These are phyloP conservation scores for Paraconiothyrium sp. DNA, from an alignment of 2,329 filamentous ascomycete species.

Conservation along the genomic window DNA sequence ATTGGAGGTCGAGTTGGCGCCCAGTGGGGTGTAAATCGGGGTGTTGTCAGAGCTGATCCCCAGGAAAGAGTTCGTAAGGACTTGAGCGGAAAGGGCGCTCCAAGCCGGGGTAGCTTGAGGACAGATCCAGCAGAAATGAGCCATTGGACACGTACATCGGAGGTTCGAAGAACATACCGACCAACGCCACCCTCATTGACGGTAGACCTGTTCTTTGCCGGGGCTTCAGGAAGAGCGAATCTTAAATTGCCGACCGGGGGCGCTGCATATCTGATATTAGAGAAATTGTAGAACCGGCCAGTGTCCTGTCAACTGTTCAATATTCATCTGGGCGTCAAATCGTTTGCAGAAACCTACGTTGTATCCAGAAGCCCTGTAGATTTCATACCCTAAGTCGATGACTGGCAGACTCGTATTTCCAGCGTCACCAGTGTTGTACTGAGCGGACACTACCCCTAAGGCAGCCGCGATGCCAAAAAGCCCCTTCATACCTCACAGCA, in stretches of 20 bases:
- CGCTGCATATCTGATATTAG: constrained; percentile 66
- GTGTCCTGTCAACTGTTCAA: constrained; percentile 40
- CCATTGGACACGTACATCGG: constrained; percentile 6
- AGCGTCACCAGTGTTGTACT: constrained; percentile 13
- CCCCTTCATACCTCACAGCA: constrained; percentile 30
- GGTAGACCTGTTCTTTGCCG: constrained; percentile 53
- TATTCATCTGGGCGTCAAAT: background rate
- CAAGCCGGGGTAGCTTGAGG: constrained; percentile 56
- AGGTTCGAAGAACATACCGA: constrained; percentile 31
- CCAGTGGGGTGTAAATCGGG: constrained; percentile 33
- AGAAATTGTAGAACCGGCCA: constrained; percentile 62
- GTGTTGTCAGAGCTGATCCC: constrained; percentile 42
- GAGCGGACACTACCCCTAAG: constrained; percentile 33
- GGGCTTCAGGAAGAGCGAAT: constrained; percentile 59
- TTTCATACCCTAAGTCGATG: constrained; percentile 64
- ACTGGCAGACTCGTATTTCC: constrained; percentile 48
- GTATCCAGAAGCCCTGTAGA: constrained; percentile 58
- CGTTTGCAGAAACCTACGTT: constrained; percentile 49
- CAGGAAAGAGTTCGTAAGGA: constrained; percentile 43
- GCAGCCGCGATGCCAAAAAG: constrained; percentile 32
- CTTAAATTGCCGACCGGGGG: constrained; percentile 62
- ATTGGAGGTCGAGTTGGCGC: constrained; percentile 37
- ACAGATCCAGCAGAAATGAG: constrained; percentile 35
- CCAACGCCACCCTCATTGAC: constrained; percentile 57
- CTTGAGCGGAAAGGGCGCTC: constrained; percentile 46